phyloP scores from a whole-genome alignment of 2,329 filamentous ascomycete genomes.

The Xylariaceae sp. region DNA sequence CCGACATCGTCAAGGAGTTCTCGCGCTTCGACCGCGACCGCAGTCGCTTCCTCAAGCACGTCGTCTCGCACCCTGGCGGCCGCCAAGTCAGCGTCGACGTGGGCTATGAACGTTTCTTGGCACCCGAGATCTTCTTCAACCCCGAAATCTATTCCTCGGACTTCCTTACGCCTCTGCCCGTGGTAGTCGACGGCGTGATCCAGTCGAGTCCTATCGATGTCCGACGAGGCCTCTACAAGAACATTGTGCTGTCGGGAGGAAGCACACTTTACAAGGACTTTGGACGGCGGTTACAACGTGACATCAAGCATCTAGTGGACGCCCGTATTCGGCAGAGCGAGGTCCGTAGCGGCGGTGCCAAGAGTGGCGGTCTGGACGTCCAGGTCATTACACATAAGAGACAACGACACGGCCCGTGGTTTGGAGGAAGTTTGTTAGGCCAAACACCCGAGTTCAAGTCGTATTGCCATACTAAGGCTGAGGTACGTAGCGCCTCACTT shows the following conservation, averaged over 20 bases:
- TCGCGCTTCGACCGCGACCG: constrained; percentile 89
- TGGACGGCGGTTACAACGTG: constrained; percentile 87
- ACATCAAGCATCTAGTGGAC: constrained; percentile 94
- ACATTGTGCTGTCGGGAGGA: constrained; percentile 95
- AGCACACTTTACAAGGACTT: constrained; percentile 99
- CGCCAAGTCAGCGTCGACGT: constrained; percentile 83
- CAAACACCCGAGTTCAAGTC: constrained; percentile 98
- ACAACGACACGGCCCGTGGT: constrained; percentile 97
- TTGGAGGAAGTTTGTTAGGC: constrained; percentile 90
- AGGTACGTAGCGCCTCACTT: constrained; percentile 43
- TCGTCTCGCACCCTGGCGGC: constrained; percentile 79
- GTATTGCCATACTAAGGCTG: constrained; percentile 92
- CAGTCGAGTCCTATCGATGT: constrained; percentile 98
- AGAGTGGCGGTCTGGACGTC: constrained; percentile 90
- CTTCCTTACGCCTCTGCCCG: constrained; percentile 90
- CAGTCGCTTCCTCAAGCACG: constrained; percentile 84
- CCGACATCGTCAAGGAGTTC: constrained; percentile 99
- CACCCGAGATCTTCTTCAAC: constrained; percentile 99
- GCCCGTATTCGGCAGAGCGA: constrained; percentile 89
- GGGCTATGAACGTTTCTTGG: constrained; percentile 95
- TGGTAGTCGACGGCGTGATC: constrained; percentile 92
- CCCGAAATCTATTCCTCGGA: constrained; percentile 99
- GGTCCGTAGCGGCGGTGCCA: constrained; percentile 82
- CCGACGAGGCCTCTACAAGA: constrained; percentile 95
- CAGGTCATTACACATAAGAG: constrained; percentile 97